Evolutionary conservation across 2,329 filamentous ascomycete genomes (phyloP), one percentile per base, ranked within the genome.

Genomic region (Fusarium algeriense): DNA sequence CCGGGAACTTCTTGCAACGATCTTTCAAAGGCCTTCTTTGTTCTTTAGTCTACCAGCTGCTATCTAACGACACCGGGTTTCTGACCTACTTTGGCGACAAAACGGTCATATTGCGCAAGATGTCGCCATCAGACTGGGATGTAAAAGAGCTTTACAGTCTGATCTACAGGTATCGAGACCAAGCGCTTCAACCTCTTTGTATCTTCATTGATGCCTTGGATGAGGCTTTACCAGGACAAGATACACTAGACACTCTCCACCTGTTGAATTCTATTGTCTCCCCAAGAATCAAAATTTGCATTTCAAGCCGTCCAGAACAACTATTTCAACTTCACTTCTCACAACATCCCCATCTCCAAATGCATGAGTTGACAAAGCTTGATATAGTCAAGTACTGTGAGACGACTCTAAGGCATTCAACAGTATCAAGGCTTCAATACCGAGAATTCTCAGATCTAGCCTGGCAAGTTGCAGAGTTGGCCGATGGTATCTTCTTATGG

Each of bases 401-500:
- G 13, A 10, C 5, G 3, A 8, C 37, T 2, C n/a, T 64, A 5
- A 9, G 7, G 1, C 15, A 32, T 4, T 38, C 30, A 4, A 48
- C 11, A 5, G 1, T 17, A 3, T 6, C 15, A 15, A 43, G 14
- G 1, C 15, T 28, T 6, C 14, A n/a, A 11, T 23, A 6, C 3
- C 30, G 20, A 4, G 0, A 17, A 1, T 15, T 48, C 1, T 19
- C 43, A 2, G 8, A 5, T 1, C 5, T 63, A 7, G 59, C 41
- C 4, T 3, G 5, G 4, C 3, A 23, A 1, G 38, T 66, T 40
- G 55, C 41, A 2, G 7, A 2, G 4, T 7, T 17, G 2, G 50
- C 63, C 6, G 26, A 63, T 0, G 63, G 63, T 3, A 38, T 66
- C 10, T 66, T 66, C 35, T 17, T 66, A 2, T 66, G 59, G 59